A percentile compares a stretch with the other conserved stretches of the same genome.
Evolutionary conservation across 1,139 yeast species (phyloP).

Genomic region (Pichia inconspicua): DNA sequence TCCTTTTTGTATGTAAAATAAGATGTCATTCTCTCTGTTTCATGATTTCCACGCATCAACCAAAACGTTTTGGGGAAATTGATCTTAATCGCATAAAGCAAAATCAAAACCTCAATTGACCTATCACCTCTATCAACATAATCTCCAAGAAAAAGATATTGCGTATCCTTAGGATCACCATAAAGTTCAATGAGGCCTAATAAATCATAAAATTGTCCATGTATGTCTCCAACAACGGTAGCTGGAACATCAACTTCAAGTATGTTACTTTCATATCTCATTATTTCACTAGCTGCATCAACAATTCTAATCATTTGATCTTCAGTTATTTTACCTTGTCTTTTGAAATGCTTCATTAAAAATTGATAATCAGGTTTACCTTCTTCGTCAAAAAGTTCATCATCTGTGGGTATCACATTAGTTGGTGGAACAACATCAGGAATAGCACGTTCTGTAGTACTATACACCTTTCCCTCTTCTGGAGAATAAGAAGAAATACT

Average conservation of each 20-base stretch:
- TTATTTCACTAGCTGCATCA: constrained; percentile 53
- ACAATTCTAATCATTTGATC: constrained; percentile 67
- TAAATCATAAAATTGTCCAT: constrained; percentile 90
- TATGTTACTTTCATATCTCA: constrained; percentile 69
- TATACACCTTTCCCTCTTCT: constrained; percentile 58
- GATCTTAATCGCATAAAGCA: constrained; percentile 72
- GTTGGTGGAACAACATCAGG: constrained; percentile 63
- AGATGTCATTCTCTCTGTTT: constrained; percentile 90
- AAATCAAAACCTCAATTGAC: constrained; percentile 90
- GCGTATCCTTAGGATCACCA: constrained; percentile 73
- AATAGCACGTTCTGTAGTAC: constrained; percentile 64
- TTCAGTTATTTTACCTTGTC: constrained; percentile 74
- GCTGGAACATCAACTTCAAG: constrained; percentile 84
- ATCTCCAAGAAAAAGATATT: constrained; percentile 88
- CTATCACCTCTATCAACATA: constrained; percentile 96
- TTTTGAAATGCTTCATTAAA: constrained; percentile 62
- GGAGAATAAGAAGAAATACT: constrained; percentile 33
- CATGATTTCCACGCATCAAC: constrained; percentile 91
- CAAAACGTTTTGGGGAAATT: constrained; percentile 62
- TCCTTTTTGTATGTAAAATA: constrained; percentile 95
- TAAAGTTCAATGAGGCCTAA: constrained; percentile 90
- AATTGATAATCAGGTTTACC: constrained; percentile 71
- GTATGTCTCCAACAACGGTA: constrained; percentile 94
- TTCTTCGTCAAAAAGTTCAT: constrained; percentile 51
- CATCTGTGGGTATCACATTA: constrained; percentile 54